These are phyloP conservation scores for Zygnema cylindricum DNA, from an alignment of 139 green algal genomes.

Conservation along the genomic window DNA sequence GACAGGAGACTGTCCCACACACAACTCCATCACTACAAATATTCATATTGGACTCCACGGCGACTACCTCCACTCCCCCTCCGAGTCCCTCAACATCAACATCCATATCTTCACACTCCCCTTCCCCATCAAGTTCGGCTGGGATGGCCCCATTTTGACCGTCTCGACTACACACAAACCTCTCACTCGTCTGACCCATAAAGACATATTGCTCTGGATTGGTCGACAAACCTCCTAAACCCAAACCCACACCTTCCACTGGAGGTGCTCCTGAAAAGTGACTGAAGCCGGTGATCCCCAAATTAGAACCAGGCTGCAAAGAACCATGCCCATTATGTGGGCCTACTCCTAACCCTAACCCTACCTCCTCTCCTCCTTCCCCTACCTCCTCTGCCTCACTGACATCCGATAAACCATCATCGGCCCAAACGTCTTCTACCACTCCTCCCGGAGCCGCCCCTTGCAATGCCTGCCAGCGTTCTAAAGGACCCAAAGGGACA, in stretches of 20 bases:
- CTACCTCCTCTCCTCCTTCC: background rate
- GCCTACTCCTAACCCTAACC: background rate
- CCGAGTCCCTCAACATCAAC: background rate
- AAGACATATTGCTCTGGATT: background rate
- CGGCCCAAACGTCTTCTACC: background rate
- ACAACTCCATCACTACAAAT: background rate
- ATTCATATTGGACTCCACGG: no score
- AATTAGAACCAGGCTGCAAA: background rate
- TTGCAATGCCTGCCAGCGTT: background rate
- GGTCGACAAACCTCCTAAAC: background rate
- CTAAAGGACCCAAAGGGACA: background rate
- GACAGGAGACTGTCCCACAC: background rate
- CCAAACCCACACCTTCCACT: background rate
- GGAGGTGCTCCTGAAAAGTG: background rate
- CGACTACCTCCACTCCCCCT: background rate
- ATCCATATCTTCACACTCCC: background rate
- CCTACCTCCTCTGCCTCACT: background rate
- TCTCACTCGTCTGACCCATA: background rate
- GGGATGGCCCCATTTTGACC: background rate
- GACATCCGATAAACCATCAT: background rate
- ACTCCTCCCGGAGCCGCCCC: background rate
- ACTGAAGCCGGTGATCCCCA: background rate
- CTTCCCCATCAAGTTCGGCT: background rate
- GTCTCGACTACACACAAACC: background rate
- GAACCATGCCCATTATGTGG: background rate